These are phyloP conservation scores for Ephemerocybe angulata DNA, from an alignment of 768 basidiomycete genomes.

Conservation along the genomic window DNA sequence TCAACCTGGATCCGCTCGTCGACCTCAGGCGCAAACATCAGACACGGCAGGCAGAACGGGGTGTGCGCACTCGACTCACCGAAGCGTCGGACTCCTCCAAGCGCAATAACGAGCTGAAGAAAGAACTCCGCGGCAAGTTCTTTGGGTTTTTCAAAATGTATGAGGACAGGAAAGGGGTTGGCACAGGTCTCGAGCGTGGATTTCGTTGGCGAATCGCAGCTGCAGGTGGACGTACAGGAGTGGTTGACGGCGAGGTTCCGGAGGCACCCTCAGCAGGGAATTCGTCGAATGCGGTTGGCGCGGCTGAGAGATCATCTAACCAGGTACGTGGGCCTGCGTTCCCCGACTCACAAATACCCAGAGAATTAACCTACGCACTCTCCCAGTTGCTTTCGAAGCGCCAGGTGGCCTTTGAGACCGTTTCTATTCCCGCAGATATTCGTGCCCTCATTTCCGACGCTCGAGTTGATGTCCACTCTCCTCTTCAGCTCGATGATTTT, in stretches of 20 bases:
- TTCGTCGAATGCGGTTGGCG: slow-evolving; percentile 14
- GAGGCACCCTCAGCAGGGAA: slow-evolving; percentile 9
- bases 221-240: slow-evolving; percentile 6
- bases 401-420: too few relatives aligned
- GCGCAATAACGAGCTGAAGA: slow-evolving; percentile 5
- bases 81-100: background rate
- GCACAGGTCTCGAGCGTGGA: slow-evolving; percentile 11
- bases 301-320: slow-evolving; percentile 8
- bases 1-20: too few relatives aligned
- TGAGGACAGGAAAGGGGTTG: slow-evolving; percentile 10
- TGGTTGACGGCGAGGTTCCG: slow-evolving; percentile 4
- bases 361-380: too few relatives aligned
- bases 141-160: slow-evolving; percentile 6
- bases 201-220: slow-evolving; percentile 12
- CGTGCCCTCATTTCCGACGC: too few relatives aligned
- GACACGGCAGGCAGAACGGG: too few relatives aligned
- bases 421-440: too few relatives aligned
- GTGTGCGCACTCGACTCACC: too few relatives aligned
- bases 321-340: slow-evolving; percentile 9
- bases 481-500: too few relatives aligned
- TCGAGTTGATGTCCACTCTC: too few relatives aligned
- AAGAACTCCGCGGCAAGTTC: too few relatives aligned
- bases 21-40: too few relatives aligned
- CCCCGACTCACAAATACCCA: background rate
- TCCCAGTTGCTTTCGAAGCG: too few relatives aligned